Evolutionary conservation across 768 basidiomycete genomes (phyloP), one percentile per base, ranked within the genome.

Genomic region (Lentinula aciculospora): DNA sequence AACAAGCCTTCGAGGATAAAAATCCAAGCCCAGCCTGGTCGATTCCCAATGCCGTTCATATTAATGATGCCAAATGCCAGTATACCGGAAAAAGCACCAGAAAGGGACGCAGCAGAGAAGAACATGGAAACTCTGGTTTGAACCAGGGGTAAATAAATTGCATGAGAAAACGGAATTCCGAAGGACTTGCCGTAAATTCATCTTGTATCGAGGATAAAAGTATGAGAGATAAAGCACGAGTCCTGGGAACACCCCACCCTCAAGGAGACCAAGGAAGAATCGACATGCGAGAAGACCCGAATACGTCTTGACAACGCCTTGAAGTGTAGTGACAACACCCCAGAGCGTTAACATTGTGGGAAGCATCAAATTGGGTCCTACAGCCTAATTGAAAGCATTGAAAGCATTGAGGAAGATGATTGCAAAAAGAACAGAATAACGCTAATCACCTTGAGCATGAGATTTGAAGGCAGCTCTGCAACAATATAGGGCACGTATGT

Each of bases 71-170:
- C 84, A 45, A 79, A 76, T 0, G 88, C 86, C 23, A 91, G 76
- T 3, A 89, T 74, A 32, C 88, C 87, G 1, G 83, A 85, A 64
- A 88, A 86, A 0, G 84, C 84, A 3, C 84, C 84, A 0, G 86
- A 81, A 23, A 85, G 71, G 0, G 82, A 82, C 2, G 83, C 75
- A 0, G 78, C 70, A 6, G 78, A 77, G 67, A 80, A 81, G 70
- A 81, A 80, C 23, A 72, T 70, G 8, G 77, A 73, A 53, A 81
- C 50, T 25, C 60, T 61, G 4, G n/a, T 36, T 29, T 68, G 61
- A 15, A 71, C 63, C 55, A 74, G 69, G 58, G 73, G 74, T 46
- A 74, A 71, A 61, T 73, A 72, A 1, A 66, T 67, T 19, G 74
- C 61, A 67, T 6, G 31, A 45, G 48, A 17, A 27, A 56, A 7